Percentiles rank a stretch among this genome's conserved stretches.
Conservation (phyloP, 2,329 filamentous ascomycete genomes). For the Xylaria sp. region DNA sequence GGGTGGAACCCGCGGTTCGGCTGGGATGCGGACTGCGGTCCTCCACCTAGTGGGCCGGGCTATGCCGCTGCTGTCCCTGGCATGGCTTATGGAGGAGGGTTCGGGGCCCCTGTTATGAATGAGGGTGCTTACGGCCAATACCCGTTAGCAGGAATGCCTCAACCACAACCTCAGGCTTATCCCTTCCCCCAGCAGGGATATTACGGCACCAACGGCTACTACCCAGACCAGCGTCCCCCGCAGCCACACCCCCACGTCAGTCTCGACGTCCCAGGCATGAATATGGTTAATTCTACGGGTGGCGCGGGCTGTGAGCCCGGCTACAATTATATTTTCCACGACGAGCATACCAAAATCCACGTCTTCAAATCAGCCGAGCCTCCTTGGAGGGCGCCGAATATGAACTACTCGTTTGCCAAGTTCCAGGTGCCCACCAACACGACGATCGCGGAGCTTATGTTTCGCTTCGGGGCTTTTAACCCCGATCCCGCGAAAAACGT, state of each 20-base stretch:
- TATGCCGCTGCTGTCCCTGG: neutral
- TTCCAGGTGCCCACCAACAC: conserved; percentile 59
- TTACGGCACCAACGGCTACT: neutral
- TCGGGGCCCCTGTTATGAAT: neutral
- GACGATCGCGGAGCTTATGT: conserved; percentile 61
- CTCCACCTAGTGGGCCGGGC: neutral
- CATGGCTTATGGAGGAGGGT: neutral
- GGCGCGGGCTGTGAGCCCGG: conserved; percentile 65
- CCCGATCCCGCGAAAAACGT: conserved; percentile 57
- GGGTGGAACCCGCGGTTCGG: conserved; percentile 39
- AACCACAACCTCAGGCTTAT: neutral
- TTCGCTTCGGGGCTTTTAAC: conserved; percentile 63
- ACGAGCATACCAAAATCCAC: conserved; percentile 64
- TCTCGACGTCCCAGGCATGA: conserved; percentile 54
- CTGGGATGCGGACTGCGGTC: conserved; percentile 36
- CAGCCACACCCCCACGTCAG: conserved; percentile 51
- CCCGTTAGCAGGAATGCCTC: neutral
- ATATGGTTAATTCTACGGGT: conserved; percentile 62
- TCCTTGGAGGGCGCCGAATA: conserved; percentile 58
- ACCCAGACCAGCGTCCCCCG: conserved; percentile 45
- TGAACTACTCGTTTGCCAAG: conserved; percentile 53
- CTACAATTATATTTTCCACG: conserved; percentile 67
- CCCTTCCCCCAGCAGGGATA: conserved; percentile 4
- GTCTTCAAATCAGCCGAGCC: conserved; percentile 57
- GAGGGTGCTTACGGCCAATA: neutral